Base-by-base conservation (phyloP, 495 filamentous ascomycete genomes). In the Apiosordaria backusii region DNA sequence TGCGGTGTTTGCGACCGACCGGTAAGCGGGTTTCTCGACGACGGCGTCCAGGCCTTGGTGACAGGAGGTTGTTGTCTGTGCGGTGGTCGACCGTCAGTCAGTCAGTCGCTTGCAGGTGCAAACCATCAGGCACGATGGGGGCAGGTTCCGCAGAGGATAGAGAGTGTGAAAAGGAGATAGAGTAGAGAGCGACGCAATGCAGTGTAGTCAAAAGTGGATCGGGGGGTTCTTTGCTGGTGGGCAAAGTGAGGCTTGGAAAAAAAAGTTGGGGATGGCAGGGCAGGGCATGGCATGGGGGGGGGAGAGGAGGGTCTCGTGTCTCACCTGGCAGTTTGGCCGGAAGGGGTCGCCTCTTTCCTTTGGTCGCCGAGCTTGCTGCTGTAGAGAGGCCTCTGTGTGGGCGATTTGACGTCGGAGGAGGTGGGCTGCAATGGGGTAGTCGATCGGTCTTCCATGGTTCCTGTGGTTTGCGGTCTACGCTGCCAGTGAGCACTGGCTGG, bases 61-160 rank as follows among this genome's bases (percentile, higher is more conserved):
- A 69, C 72, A 72, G 67, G 68, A 67, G 78, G 69, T 74, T 76
- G 71, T 70, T 74, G 73, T 74, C 77, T 81, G 71, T 74, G 70
- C 65, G 65, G 67, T 67, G 72, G 71, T 70, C 70, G 62, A 45
- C 65, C 69, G 57, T 69, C 40, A 65, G 68, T 69, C 62, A 68
- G 60, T 55, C 55, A 63, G 62, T 21, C n/a, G 22, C 50, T 57
- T 59, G 45, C 55, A 63, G 22, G 23, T 23, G 60, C 55, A 19
- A 50, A 66, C 53, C 50, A 50, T 27, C 52, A 50, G 29, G 55
- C 29, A 26, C 52, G 60, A 64, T 50, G 24, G 21, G 23, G 5
- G 60, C 15, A 23, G 27, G 22, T 63, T 60, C 26, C 19, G 22
- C 57, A 26, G n/a, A 50, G 54, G 67, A 68, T 59, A 55, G 63